Conservation (phyloP, 805 yeast genomes). For the Middelhovenomyces tepae region DNA sequence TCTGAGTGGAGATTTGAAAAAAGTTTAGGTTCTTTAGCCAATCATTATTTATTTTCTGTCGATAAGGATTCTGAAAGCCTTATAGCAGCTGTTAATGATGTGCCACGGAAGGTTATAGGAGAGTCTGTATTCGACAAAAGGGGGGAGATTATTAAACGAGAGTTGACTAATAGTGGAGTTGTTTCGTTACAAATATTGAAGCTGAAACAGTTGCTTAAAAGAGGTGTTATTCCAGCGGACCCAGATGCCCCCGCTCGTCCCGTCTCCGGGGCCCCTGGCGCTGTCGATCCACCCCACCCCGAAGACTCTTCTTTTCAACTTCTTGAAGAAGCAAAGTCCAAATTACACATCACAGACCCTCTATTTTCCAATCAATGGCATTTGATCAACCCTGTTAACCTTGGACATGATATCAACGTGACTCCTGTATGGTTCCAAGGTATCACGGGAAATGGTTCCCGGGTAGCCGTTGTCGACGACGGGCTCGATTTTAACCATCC, state of each 20-base stretch:
- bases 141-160: no score
- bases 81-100: slow-evolving; percentile 11
- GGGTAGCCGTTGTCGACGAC: slow-evolving; percentile 88
- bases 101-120: slow-evolving; percentile 9
- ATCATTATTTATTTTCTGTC: slow-evolving; percentile 60
- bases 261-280: no score
- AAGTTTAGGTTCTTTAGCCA: slow-evolving; percentile 48
- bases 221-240: slow-evolving; percentile 11
- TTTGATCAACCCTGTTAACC: slow-evolving; percentile 59
- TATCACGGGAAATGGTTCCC: slow-evolving; percentile 72
- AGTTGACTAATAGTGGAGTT: slow-evolving; percentile 25
- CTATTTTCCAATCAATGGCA: slow-evolving; percentile 87
- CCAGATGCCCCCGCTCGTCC: no score
- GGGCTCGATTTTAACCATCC: slow-evolving; percentile 77
- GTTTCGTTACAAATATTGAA: slow-evolving; percentile 24
- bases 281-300: no score
- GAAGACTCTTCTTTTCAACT: slow-evolving; percentile 11
- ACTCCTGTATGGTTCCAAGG: slow-evolving; percentile 76
- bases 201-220: slow-evolving; percentile 12
- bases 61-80: slow-evolving; percentile 17
- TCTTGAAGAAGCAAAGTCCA: slow-evolving; percentile 30
- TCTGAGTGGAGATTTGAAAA: slow-evolving; percentile 54
- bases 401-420: slow-evolving; percentile 83
- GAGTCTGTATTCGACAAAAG: no score
- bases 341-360: slow-evolving; percentile 71